A percentile compares a stretch with the other conserved stretches of the same genome.
phyloP scores from a whole-genome alignment of 2,329 filamentous ascomycete species.

The Colletotrichum shisoi region DNA sequence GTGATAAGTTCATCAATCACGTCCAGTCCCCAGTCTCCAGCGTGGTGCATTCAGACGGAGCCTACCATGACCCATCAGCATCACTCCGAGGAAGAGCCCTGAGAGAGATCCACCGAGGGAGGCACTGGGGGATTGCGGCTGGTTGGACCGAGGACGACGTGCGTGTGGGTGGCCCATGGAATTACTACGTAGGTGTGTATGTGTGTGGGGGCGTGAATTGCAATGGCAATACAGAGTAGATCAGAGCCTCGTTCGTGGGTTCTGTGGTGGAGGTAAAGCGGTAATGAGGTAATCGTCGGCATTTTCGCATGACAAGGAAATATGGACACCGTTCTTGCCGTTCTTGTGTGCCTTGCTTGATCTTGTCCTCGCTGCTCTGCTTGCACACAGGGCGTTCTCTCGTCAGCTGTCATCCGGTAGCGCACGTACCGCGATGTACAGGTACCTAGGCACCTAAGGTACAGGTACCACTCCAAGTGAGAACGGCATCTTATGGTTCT shows the following conservation, averaged over 20 bases:
- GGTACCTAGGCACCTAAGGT: not conserved
- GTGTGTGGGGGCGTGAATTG: slow-evolving; percentile 18
- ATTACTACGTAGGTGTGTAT: not conserved
- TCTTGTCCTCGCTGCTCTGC: slow-evolving; percentile 6
- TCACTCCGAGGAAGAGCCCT: slow-evolving; percentile 27
- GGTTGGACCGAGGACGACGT: slow-evolving; percentile 8
- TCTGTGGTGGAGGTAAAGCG: slow-evolving; percentile 13
- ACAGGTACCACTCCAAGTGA: slow-evolving; percentile 2
- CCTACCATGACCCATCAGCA: slow-evolving; percentile 12
- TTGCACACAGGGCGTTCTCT: not conserved
- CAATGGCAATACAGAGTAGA: slow-evolving; percentile 1
- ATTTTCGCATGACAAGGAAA: too few relatives aligned
- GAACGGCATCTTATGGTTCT: not conserved
- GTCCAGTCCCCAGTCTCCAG: not conserved
- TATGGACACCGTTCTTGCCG: too few relatives aligned
- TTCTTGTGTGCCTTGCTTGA: too few relatives aligned
- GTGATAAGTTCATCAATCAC: not conserved
- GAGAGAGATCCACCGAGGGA: slow-evolving; percentile 13
- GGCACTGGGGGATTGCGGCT: slow-evolving; percentile 26
- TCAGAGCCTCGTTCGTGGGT: slow-evolving; percentile 1
- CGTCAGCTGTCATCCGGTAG: slow-evolving; percentile 4
- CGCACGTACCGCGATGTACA: not conserved
- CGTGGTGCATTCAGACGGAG: not conserved
- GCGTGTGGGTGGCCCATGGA: not conserved
- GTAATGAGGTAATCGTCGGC: slow-evolving; percentile 1